Evolutionary conservation across 2,329 filamentous ascomycete species (phyloP), one percentile per base, ranked within the genome.

Genomic region (Fusarium cyanostomum): DNA sequence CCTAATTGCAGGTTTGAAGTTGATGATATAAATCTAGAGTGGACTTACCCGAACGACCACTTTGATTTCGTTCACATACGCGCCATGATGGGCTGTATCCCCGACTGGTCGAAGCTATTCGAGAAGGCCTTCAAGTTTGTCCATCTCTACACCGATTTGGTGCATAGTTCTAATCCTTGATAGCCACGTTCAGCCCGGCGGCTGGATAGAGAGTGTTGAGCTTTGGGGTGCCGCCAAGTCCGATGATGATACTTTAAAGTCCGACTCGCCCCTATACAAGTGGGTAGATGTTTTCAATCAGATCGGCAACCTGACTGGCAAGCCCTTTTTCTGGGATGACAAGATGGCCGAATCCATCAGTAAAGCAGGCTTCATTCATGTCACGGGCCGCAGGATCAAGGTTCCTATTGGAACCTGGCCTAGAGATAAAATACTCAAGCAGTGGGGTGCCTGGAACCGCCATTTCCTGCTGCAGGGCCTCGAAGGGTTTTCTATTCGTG

Each of bases 1-100:
- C 79, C 81, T 13, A 90, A 90, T 66, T 85, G 88, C 50, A 82
- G 83, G 58, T 90, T 89, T 55, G 80, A 88, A 52, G 81, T 89
- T 34, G 87, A 90, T 71, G 86, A 90, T 62, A 81, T 86, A 30
- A 84, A 85, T 61, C 79, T 74, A 15, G 71, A 77, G 6, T 81
- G 78, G 78, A 84, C 76, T 71, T 85, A 76, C 31, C 76, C 80
- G 0, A 68, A 76, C 0, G 66, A 81, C 48, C 52, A 38, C 4
- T 87, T 87, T 62, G 86, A 89, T 72, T 85, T 82, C 62, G 80
- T 90, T 38, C 87, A 89, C 70, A 79, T 82, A 2, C 82, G 84
- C 21, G 77, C 82, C 54, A 76, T 88, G 69, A 75, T 79, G 1
- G 86, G 86, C 11, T 80, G 80, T 41, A 79, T 87, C 42, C 72